Evolutionary conservation across 495 filamentous ascomycete species (phyloP).

Genomic region (Cetradonia linearis): DNA sequence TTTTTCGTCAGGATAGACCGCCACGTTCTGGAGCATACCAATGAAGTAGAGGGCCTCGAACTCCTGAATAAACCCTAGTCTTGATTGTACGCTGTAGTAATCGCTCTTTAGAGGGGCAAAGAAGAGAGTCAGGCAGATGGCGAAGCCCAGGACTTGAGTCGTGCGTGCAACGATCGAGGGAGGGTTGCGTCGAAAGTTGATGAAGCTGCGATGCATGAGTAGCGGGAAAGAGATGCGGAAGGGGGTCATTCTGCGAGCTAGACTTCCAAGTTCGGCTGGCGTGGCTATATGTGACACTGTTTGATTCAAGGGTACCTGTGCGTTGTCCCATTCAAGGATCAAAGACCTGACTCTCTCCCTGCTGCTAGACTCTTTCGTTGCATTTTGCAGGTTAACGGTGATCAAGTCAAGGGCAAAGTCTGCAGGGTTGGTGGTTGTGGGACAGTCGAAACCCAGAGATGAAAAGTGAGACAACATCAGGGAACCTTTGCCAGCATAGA

Average conservation of each 20-base stretch:
- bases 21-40: slow-evolving; percentile 69
- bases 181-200: slow-evolving; percentile 60
- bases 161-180: slow-evolving; percentile 51
- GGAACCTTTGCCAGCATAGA: slow-evolving; percentile 55
- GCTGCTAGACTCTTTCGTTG: slow-evolving; percentile 45
- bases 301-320: slow-evolving; percentile 20
- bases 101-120: slow-evolving; percentile 60
- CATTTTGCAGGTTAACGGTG: slow-evolving; percentile 59
- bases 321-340: slow-evolving; percentile 42
- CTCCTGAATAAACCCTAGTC: slow-evolving; percentile 61
- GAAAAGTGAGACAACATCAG: slow-evolving; percentile 57
- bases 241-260: slow-evolving; percentile 49
- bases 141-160: slow-evolving; percentile 58
- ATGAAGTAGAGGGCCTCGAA: slow-evolving; percentile 62
- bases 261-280: slow-evolving; percentile 57
- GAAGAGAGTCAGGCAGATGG: slow-evolving; percentile 56
- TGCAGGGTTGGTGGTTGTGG: slow-evolving; percentile 57
- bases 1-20: slow-evolving; percentile 54
- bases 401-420: slow-evolving; percentile 70
- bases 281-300: slow-evolving; percentile 42
- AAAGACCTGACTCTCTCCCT: slow-evolving; percentile 48
- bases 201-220: slow-evolving; percentile 49
- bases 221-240: slow-evolving; percentile 54
- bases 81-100: slow-evolving; percentile 58
- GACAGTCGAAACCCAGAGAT: slow-evolving; percentile 49